A percentile compares a stretch with the other conserved stretches of the same genome.
Conservation (phyloP, 1,139 yeast genomes). For the Zhuliangozyma parablackwelliae region DNA sequence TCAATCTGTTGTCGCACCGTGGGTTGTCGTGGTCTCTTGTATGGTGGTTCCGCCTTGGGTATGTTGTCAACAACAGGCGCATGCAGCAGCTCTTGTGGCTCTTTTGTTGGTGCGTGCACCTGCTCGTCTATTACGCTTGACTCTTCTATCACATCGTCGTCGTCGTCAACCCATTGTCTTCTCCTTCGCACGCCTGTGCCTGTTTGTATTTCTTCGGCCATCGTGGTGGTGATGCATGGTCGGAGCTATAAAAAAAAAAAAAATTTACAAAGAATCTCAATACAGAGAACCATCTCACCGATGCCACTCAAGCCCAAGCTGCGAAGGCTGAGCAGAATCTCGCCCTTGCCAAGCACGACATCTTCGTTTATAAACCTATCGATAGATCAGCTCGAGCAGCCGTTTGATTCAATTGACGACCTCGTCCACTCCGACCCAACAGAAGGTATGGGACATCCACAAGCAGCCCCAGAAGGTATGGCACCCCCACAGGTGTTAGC, state of each 20-base stretch:
- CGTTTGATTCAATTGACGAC: conserved; percentile 4
- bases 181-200: conserved; percentile 19
- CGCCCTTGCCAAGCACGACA: conserved; percentile 17
- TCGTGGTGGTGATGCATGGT: background rate
- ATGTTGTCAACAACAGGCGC: background rate
- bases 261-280: background rate
- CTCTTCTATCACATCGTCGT: background rate
- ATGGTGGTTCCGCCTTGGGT: background rate
- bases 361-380: conserved; percentile 9
- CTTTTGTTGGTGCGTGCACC: conserved; percentile 1
- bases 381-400: conserved; percentile 5
- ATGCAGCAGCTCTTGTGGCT: background rate
- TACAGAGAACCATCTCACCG: background rate
- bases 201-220: conserved; percentile 6
- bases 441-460: background rate
- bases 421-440: background rate
- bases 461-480: too few species aligned
- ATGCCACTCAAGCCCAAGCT: conserved; percentile 3
- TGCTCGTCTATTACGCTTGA: too few species aligned
- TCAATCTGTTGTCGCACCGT: conserved; percentile 40
- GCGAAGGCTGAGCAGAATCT: conserved; percentile 16
- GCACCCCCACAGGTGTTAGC: too few species aligned
- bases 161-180: conserved; percentile 9
- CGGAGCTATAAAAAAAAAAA: too few species aligned
- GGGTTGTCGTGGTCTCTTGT: conserved; percentile 2